Evolutionary conservation across 441 rosid species (phyloP), one percentile per base, ranked within the genome.

Genomic region (Croton setiger): DNA sequence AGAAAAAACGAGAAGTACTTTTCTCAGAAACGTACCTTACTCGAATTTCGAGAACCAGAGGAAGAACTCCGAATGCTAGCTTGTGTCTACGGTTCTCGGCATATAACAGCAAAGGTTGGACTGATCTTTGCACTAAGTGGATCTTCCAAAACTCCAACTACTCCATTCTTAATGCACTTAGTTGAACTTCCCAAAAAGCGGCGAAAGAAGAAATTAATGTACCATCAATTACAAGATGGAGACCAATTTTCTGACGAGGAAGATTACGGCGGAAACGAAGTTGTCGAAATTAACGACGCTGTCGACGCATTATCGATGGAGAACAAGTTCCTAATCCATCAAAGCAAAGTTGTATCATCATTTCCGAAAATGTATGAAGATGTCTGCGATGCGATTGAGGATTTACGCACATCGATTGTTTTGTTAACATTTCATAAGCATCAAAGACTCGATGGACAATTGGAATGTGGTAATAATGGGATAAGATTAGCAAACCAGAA

Each of bases 341-440:
- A 87, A 53, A 60, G 73, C 7, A 93, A 89, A 68, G 79, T 84
- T 9, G 98, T 93, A 4, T 83, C 95, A 9, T 71, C 75, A 4
- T 79, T 83, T 60, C 67, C 78, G 17, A 78, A 18, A 52, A 82
- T 91, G 84, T 84, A 84, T 14, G 88, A 85, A 72, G 98, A 93
- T 66, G 84, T 93, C 2, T 91, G 96, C 60, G 81, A 83, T 49
- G 68, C 64, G 0, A 89, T 85, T 0, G 97, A 87, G 81, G 94
- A 93, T 73, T 82, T 88, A 4, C 84, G 93, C 10, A 86, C 79
- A 1, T 84, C 94, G 1, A 85, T 91, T 14, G 79, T 93, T 49
- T 75, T 91, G 54, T 80, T 93, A 18, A 88, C 97, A 0, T 93
- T 93, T 67, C 98, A 93, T 79, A 93, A 91, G 79, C 97, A 89